Base-by-base conservation (phyloP, 2,329 filamentous ascomycete species). In the Cordyceps farinosa region DNA sequence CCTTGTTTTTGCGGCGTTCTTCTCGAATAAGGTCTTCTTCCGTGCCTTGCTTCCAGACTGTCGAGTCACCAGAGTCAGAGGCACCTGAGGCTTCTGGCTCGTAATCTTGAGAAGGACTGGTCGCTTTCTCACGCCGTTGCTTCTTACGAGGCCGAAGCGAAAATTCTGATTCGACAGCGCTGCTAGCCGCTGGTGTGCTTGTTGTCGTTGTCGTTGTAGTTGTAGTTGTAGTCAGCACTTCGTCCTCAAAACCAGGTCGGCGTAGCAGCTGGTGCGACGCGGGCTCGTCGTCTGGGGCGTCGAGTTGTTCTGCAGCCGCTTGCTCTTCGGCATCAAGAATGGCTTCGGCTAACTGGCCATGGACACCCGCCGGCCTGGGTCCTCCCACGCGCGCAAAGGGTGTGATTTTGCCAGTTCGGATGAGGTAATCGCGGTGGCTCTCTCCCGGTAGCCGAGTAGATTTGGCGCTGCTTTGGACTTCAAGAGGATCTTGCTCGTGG, bases 351-450 rank as follows among this genome's bases (percentile, higher is more conserved):
- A 97, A 79, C 65, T 88, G 88, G 2, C 89, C 89, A 51, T 88
- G 82, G 3, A 87, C 81, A 3, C 84, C 86, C 34, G 85, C 80
- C 3, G 81, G 81, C 1, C 87, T 78, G n/a, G 85, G 82, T 15
- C 85, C 82, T 32, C 87, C 87, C 69, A 96, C 84, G 66, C 89
- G 90, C 8, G 92, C 90, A 71, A 99, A 99, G 0, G 95, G 95
- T 0, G 95, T 99, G 68, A 99, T 98, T 77, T 98, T 98, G 65
- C 95, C 95, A 0, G 94, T 99, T 34, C 95, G 87, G 55, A 99
- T 95, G 53, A 99, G 84, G 73, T 90, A 99, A 53, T 97, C 93
- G 57, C 93, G 86, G 65, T 91, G 87, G 30, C 85, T 92, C 78
- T 98, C 95, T 65, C 90, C 90, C 1, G 90, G 87, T 63, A 94